Evolutionary conservation across 2,329 filamentous ascomycete species (phyloP).

Genomic region (Purpureocillium lavendulum): DNA sequence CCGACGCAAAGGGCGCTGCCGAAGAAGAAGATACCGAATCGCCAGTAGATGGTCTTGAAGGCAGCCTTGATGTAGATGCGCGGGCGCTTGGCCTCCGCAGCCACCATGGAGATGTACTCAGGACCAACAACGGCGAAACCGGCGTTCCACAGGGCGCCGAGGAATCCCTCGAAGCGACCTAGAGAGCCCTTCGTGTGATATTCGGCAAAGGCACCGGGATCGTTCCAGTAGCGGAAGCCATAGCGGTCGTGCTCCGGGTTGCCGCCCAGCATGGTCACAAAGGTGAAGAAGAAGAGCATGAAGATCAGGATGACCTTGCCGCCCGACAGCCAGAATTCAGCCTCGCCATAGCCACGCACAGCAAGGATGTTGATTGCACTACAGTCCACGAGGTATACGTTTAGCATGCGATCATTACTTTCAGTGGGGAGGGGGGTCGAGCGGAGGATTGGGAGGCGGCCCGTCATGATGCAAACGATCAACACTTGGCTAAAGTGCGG

Average conservation of each 20-base stretch:
- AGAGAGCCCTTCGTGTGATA: conserved; percentile 50
- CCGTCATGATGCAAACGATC: too few relatives aligned
- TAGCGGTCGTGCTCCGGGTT: conserved; percentile 62
- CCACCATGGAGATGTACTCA: conserved; percentile 61
- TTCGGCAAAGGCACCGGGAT: conserved; percentile 34
- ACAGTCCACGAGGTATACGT: conserved; percentile 12
- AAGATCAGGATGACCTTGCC: conserved; percentile 61
- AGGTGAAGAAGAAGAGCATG: conserved; percentile 65
- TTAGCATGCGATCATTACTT: conserved; percentile 18
- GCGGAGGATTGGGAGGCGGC: background rate
- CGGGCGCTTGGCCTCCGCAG: conserved; percentile 60
- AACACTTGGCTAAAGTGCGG: background rate
- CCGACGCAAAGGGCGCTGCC: conserved; percentile 59
- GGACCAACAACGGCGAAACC: conserved; percentile 57
- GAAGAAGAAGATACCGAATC: conserved; percentile 64
- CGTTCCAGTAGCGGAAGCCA: conserved; percentile 61
- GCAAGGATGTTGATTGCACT: conserved; percentile 55
- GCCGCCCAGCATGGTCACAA: conserved; percentile 70
- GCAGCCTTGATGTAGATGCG: conserved; percentile 56
- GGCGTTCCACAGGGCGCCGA: conserved; percentile 57
- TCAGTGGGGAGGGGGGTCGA: background rate
- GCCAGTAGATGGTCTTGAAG: conserved; percentile 66
- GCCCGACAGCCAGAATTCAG: conserved; percentile 60
- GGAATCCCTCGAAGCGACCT: conserved; percentile 63
- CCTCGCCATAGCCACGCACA: conserved; percentile 59